phyloP scores from a whole-genome alignment of 768 basidiomycete genomes.

The Cystobasidiopsis lactophilus region DNA sequence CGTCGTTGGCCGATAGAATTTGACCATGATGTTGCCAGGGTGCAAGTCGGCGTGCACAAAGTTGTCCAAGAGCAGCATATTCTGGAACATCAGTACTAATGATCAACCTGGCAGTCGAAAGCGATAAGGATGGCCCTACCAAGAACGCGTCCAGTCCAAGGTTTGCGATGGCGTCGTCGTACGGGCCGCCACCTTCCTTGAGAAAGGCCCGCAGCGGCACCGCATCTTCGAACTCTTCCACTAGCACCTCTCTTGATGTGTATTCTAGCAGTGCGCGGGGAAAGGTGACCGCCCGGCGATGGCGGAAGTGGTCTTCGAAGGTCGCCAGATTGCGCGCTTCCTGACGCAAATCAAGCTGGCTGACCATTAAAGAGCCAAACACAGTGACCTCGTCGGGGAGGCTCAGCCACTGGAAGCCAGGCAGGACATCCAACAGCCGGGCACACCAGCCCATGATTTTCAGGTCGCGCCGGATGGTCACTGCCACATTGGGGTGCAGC shows the following conservation, averaged over 20 bases:
- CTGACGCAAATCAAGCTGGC: slow-evolving; percentile 70
- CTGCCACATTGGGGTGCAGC: slow-evolving; percentile 63
- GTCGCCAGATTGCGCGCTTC: slow-evolving; percentile 68
- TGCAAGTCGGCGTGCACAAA: slow-evolving; percentile 54
- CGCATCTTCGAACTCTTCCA: slow-evolving; percentile 87
- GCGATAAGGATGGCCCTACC: slow-evolving; percentile 29
- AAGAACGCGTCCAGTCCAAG: slow-evolving; percentile 86
- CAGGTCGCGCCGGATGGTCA: slow-evolving; percentile 69
- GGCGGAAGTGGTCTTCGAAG: slow-evolving; percentile 68
- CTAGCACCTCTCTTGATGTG: slow-evolving; percentile 58
- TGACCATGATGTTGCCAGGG: slow-evolving; percentile 86
- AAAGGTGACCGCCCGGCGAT: slow-evolving; percentile 57
- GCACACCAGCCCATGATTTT: slow-evolving; percentile 92
- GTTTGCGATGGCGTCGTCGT: slow-evolving; percentile 68
- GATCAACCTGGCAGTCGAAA: not conserved
- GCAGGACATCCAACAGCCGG: slow-evolving; percentile 46
- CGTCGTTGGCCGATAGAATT: slow-evolving; percentile 60
- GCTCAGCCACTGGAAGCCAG: slow-evolving; percentile 90
- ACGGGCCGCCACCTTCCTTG: slow-evolving; percentile 75
- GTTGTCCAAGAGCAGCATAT: slow-evolving; percentile 94
- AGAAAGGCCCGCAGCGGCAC: slow-evolving; percentile 70
- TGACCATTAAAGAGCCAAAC: slow-evolving; percentile 90
- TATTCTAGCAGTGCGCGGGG: slow-evolving; percentile 63
- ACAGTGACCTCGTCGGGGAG: slow-evolving; percentile 84
- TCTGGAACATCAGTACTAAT: slow-evolving; percentile 34